phyloP scores from a whole-genome alignment of 2,329 filamentous ascomycete species.

The Fulvia fulva region DNA sequence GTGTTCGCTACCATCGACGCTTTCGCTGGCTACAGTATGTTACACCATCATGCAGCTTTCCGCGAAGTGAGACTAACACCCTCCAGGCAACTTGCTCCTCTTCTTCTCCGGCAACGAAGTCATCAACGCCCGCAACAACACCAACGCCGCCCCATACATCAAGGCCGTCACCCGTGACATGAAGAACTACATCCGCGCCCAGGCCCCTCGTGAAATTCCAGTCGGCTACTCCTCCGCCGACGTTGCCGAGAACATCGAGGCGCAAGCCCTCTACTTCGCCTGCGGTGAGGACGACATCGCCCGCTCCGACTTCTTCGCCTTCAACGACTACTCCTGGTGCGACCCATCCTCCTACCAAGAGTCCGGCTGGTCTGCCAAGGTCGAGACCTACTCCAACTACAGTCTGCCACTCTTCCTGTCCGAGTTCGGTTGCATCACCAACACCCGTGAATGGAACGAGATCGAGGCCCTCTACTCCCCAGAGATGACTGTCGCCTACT shows the following conservation, averaged over 20 bases:
- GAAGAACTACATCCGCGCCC: constrained; percentile 73
- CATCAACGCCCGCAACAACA: constrained; percentile 59
- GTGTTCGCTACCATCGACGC: constrained; percentile 84
- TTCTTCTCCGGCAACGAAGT: constrained; percentile 81
- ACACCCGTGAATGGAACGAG: constrained; percentile 77
- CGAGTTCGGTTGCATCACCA: constrained; percentile 85
- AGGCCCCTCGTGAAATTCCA: constrained; percentile 64
- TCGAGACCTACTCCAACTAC: constrained; percentile 80
- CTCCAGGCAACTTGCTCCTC: constrained; percentile 68
- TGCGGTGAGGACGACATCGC: constrained; percentile 72
- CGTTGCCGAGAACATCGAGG: constrained; percentile 75
- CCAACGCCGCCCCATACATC: constrained; percentile 63
- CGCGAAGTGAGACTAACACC: background rate
- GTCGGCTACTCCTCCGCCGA: constrained; percentile 83
- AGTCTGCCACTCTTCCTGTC: constrained; percentile 88
- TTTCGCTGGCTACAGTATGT: constrained; percentile 65
- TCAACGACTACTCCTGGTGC: constrained; percentile 88
- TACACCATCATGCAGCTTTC: constrained; percentile 13
- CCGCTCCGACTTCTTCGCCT: constrained; percentile 82
- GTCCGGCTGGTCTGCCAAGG: constrained; percentile 83
- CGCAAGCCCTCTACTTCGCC: constrained; percentile 89
- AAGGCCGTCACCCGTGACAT: constrained; percentile 73
- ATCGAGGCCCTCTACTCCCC: constrained; percentile 71
- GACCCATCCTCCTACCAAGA: constrained; percentile 62
- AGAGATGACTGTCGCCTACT: constrained; percentile 86